Percentiles rank a stretch among this genome's conserved stretches.
These are phyloP conservation scores for Laburnicola sp. DNA, from an alignment of 2,329 filamentous ascomycete species.

Conservation along the genomic window DNA sequence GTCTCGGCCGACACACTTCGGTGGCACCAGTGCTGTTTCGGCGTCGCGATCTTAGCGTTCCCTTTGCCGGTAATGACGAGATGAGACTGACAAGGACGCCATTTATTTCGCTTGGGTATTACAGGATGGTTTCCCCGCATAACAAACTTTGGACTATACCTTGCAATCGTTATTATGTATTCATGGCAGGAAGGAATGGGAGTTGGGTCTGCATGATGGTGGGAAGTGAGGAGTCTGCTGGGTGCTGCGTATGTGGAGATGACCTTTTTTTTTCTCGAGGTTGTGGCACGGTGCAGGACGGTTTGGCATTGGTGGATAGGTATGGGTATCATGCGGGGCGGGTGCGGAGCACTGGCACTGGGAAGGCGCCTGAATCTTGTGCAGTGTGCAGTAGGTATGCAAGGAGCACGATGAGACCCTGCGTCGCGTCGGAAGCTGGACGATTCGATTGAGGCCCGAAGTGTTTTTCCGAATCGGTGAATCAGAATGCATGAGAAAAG, in stretches of 20 bases:
- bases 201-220: background rate
- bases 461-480: no score
- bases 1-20: background rate
- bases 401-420: background rate
- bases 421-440: no score
- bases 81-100: slow-evolving; percentile 4
- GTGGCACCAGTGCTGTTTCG: slow-evolving; percentile 7
- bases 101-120: slow-evolving; percentile 1
- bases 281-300: background rate
- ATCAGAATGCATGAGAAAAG: no score
- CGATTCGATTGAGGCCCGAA: no score
- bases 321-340: slow-evolving; percentile 3
- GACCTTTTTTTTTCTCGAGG: no score
- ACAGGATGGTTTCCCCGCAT: slow-evolving; percentile 1
- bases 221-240: background rate
- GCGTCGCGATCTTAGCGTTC: background rate
- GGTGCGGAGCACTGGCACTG: no score
- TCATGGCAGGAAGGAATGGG: background rate
- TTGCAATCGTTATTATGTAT: background rate
- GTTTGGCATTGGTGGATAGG: slow-evolving; percentile 4
- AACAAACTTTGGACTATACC: background rate
- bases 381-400: background rate
- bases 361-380: slow-evolving; percentile 2
- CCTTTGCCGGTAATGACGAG: background rate
- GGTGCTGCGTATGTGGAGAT: no score